A percentile compares a stretch with the other conserved stretches of the same genome.
Evolutionary conservation across 257 asterid genomes (phyloP).

Genomic region (Nicotiana benthamiana): DNA sequence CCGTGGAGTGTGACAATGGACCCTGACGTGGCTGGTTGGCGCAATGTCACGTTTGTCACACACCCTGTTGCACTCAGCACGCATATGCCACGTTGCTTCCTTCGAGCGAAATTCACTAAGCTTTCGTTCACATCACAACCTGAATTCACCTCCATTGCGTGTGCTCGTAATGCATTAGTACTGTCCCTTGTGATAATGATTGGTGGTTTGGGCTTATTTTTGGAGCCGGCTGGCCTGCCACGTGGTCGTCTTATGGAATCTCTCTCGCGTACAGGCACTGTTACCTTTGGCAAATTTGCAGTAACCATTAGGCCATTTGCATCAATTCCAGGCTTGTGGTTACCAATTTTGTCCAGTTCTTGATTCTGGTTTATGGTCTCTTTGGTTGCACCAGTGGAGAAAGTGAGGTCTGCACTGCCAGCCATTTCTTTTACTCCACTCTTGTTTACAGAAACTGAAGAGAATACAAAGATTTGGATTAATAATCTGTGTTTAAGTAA

Average conservation of each 20-base stretch:
- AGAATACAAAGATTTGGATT: neutral
- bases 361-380: slow-evolving; percentile 14
- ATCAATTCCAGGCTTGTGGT: neutral
- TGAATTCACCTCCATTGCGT: slow-evolving; percentile 72
- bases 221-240: slow-evolving; percentile 88
- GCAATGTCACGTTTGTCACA: slow-evolving; percentile 68
- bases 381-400: slow-evolving; percentile 13
- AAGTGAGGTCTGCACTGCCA: slow-evolving; percentile 36
- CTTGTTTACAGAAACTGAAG: slow-evolving; percentile 1
- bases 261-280: slow-evolving; percentile 16
- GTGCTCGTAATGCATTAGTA: slow-evolving; percentile 71
- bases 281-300: slow-evolving; percentile 17
- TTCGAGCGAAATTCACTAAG: slow-evolving; percentile 49
- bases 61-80: slow-evolving; percentile 80
- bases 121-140: slow-evolving; percentile 69
- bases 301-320: slow-evolving; percentile 18
- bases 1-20: slow-evolving; percentile 81
- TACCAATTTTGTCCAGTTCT: slow-evolving; percentile 4
- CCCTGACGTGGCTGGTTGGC: slow-evolving; percentile 69
- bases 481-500: slow-evolving; percentile 30
- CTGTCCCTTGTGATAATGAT: slow-evolving; percentile 85
- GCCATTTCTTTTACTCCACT: slow-evolving; percentile 32
- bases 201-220: slow-evolving; percentile 95
- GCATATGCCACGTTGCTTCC: slow-evolving; percentile 64
- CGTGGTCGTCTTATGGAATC: slow-evolving; percentile 55